Evolutionary conservation across 2,329 filamentous ascomycete genomes (phyloP).

Genomic region (Colletotrichum sp.): DNA sequence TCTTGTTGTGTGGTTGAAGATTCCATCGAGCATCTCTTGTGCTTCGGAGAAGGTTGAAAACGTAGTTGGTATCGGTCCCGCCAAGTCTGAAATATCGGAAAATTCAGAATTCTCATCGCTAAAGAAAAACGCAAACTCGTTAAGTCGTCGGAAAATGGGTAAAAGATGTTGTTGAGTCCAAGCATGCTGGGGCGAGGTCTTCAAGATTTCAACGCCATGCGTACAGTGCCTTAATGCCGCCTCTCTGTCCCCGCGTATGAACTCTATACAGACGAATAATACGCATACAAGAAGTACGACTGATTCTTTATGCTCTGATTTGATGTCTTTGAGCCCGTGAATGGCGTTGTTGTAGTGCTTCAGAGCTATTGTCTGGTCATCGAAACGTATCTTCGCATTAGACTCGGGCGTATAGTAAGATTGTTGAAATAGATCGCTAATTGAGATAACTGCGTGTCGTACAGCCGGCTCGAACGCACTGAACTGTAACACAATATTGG

Average conservation of each 20-base stretch:
- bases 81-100: constrained; percentile 19
- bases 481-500: constrained; percentile 48
- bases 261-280: constrained; percentile 59
- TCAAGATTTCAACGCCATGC: constrained; percentile 9
- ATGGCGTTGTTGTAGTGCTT: constrained; percentile 56
- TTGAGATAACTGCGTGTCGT: constrained; percentile 53
- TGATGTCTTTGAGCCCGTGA: constrained; percentile 41
- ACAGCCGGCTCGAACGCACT: constrained; percentile 49
- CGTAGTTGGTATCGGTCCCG: not conserved
- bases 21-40: not conserved
- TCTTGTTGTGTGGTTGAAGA: not conserved
- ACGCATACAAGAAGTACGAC: constrained; percentile 49
- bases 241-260: constrained; percentile 36
- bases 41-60: not conserved
- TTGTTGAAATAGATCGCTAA: constrained; percentile 50
- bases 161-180: constrained; percentile 9
- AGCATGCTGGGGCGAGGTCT: not conserved
- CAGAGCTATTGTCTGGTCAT: constrained; percentile 37
- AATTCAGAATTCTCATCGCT: constrained; percentile 3
- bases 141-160: constrained; percentile 3
- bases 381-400: not conserved
- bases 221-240: constrained; percentile 9
- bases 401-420: constrained; percentile 4
- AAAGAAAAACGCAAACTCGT: constrained; percentile 1
- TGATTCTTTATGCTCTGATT: constrained; percentile 23